A percentile compares a stretch with the other conserved stretches of the same genome.
Evolutionary conservation across 192 early-diverging fungal species (phyloP).

Genomic region (Diversispora epigaea): DNA sequence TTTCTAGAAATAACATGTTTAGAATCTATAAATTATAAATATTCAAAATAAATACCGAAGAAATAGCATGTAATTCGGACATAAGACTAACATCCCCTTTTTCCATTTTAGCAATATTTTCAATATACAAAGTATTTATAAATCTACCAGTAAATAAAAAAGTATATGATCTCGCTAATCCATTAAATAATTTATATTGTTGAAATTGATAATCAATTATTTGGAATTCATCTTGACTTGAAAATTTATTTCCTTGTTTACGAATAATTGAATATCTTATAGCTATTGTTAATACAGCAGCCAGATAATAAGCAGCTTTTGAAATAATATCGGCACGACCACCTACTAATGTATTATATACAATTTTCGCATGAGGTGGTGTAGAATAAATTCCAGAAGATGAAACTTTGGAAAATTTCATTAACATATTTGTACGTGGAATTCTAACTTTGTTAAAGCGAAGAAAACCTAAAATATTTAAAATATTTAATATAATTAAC

Average conservation of each 20-base stretch:
- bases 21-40: neutral
- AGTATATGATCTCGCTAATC: conserved; percentile 78
- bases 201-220: conserved; percentile 84
- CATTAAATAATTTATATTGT: conserved; percentile 76
- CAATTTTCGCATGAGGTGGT: conserved; percentile 72
- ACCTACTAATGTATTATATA: conserved; percentile 73
- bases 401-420: conserved; percentile 80
- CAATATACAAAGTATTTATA: conserved; percentile 63
- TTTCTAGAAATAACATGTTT: neutral
- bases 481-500: neutral
- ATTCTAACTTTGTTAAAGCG: conserved; percentile 81
- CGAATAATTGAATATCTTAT: conserved; percentile 83
- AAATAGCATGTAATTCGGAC: conserved; percentile 77
- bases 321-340: conserved; percentile 74
- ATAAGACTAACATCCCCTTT: conserved; percentile 45
- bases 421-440: conserved; percentile 82
- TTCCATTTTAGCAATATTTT: conserved; percentile 62
- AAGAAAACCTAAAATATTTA: conserved; percentile 61
- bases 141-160: conserved; percentile 79
- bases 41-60: conserved; percentile 44
- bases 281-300: conserved; percentile 75
- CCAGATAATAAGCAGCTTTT: conserved; percentile 49
- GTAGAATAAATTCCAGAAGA: conserved; percentile 68
- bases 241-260: conserved; percentile 60
- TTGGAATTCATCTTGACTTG: conserved; percentile 65